Conservation (phyloP, 78 protist species). For the Diacronema lutheri region DNA sequence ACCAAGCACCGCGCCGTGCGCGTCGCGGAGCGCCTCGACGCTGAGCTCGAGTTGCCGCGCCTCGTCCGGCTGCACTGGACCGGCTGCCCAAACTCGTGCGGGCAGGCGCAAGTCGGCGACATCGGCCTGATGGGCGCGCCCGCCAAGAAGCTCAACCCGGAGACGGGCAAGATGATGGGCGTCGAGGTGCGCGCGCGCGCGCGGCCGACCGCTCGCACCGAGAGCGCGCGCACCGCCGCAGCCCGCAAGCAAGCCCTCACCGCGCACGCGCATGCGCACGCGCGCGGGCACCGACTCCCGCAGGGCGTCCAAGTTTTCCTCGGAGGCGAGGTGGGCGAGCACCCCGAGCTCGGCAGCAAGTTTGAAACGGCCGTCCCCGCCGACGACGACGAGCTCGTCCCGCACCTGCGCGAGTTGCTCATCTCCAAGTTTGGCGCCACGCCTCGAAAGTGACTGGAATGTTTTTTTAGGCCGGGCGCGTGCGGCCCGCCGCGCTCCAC, state of each 20-base stretch:
- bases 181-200: not conserved
- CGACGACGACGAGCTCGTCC: constrained; percentile 1
- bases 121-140: constrained; percentile 32
- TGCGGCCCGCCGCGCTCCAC: too few species aligned
- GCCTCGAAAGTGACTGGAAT: not conserved
- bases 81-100: constrained; percentile 48
- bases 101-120: constrained; percentile 38
- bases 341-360: not conserved
- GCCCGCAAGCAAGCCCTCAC: not conserved
- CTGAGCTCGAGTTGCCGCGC: not conserved
- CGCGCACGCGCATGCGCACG: not conserved
- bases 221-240: not conserved
- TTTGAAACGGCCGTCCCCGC: not conserved
- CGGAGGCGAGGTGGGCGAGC: constrained; percentile 36
- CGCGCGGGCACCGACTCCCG: too few species aligned
- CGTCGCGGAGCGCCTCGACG: constrained; percentile 15
- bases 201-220: not conserved
- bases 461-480: too few species aligned
- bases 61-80: constrained; percentile 51
- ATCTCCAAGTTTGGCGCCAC: not conserved
- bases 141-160: constrained; percentile 4
- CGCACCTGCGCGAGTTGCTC: not conserved
- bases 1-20: constrained; percentile 2
- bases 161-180: not conserved
- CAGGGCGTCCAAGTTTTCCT: constrained; percentile 10